phyloP scores from a whole-genome alignment of 495 filamentous ascomycete species.

The Immersiella caudata region DNA sequence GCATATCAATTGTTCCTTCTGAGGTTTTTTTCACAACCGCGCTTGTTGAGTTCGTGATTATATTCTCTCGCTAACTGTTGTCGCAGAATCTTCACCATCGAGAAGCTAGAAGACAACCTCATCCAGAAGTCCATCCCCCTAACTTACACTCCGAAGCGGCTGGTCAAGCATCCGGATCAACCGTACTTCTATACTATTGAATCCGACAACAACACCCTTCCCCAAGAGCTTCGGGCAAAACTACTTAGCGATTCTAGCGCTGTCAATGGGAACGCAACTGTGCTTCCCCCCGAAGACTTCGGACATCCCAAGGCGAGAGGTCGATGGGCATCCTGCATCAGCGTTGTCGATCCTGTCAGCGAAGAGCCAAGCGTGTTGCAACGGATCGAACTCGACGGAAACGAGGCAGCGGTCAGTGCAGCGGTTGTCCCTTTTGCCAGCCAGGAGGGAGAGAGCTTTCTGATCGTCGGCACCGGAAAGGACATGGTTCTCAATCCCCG shows the following conservation, averaged over 20 bases:
- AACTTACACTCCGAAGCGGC: conserved; percentile 85
- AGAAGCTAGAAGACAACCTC: conserved; percentile 82
- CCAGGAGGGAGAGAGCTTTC: conserved; percentile 85
- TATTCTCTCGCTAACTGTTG: conserved; percentile 29
- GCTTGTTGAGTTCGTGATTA: not conserved
- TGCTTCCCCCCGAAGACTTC: conserved; percentile 80
- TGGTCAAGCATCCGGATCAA: conserved; percentile 84
- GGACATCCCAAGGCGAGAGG: conserved; percentile 81
- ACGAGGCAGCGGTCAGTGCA: conserved; percentile 89
- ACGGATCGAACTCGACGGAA: conserved; percentile 79
- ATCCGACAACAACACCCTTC: conserved; percentile 85
- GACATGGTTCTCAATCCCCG: conserved; percentile 79
- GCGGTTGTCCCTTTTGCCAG: conserved; percentile 81
- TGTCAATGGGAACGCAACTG: conserved; percentile 68
- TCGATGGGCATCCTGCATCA: conserved; percentile 95
- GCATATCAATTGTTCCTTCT: conserved; percentile 60
- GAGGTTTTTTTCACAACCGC: conserved; percentile 37
- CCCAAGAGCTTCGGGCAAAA: conserved; percentile 67
- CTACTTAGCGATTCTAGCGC: conserved; percentile 67
- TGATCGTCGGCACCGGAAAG: conserved; percentile 91
- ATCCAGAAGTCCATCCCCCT: conserved; percentile 86
- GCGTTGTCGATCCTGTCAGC: conserved; percentile 79
- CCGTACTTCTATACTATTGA: conserved; percentile 93
- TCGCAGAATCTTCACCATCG: conserved; percentile 83
- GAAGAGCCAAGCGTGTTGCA: conserved; percentile 69